Evolutionary conservation across 2,329 filamentous ascomycete species (phyloP).

Genomic region (Pseudogymnoascus sp.): DNA sequence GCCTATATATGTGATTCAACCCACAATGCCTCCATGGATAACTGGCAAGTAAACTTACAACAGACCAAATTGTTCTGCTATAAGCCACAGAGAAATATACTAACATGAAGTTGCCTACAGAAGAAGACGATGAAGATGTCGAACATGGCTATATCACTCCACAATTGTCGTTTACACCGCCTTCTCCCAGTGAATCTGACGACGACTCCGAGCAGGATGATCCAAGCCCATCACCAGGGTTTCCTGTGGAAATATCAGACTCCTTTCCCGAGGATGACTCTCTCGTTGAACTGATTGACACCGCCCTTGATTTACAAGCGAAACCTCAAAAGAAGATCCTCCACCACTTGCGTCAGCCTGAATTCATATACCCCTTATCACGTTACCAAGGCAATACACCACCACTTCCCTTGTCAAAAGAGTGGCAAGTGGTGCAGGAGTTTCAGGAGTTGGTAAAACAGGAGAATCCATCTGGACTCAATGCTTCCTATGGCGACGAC

Average conservation of each 20-base stretch:
- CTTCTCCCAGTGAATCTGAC: not conserved
- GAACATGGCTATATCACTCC: not conserved
- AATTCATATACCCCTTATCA: conserved; percentile 20
- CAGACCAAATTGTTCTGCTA: not conserved
- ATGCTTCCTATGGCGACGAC: conserved; percentile 2
- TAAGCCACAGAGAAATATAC: not conserved
- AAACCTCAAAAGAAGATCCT: not conserved
- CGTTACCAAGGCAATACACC: conserved; percentile 20
- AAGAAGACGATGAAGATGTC: not conserved
- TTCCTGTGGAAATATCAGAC: not conserved
- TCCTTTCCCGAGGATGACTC: not conserved
- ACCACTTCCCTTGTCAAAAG: conserved; percentile 14
- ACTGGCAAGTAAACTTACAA: not conserved
- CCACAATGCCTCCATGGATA: not conserved
- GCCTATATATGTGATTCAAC: not conserved
- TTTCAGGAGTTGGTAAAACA: conserved; percentile 13
- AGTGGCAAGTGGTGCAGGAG: conserved; percentile 7
- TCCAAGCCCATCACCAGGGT: not conserved
- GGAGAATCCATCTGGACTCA: conserved; percentile 9
- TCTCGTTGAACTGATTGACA: not conserved
- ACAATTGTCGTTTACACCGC: not conserved
- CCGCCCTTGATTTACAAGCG: not conserved
- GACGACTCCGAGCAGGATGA: not conserved
- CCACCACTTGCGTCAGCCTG: not conserved
- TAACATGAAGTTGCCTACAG: not conserved